These are phyloP conservation scores for Angomonas ambiguus DNA, from an alignment of 208 protist genomes.

Conservation along the genomic window DNA sequence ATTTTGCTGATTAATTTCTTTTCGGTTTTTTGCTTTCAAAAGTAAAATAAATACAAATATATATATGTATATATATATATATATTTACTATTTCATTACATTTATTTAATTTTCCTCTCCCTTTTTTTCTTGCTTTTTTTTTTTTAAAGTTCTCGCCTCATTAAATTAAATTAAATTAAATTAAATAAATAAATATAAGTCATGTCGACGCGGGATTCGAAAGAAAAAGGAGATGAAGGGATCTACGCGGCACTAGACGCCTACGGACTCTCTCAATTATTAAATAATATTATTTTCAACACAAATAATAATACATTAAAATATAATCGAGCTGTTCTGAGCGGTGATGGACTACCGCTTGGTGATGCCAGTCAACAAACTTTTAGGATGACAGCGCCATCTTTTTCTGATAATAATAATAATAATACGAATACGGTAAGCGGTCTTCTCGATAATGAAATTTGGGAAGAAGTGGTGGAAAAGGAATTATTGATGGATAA, in stretches of 20 bases:
- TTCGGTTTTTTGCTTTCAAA: too few relatives aligned
- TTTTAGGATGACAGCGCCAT: too few relatives aligned
- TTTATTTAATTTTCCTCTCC: slow-evolving; percentile 10
- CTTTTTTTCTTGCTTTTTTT: slow-evolving; percentile 12
- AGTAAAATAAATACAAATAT: slow-evolving; percentile 7
- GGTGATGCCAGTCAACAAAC: too few relatives aligned
- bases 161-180: not conserved
- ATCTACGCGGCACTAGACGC: slow-evolving; percentile 74
- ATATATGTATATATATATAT: not conserved
- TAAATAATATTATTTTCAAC: slow-evolving; percentile 23
- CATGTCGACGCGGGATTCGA: slow-evolving; percentile 30
- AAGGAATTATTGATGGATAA: too few relatives aligned
- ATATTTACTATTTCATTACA: not conserved
- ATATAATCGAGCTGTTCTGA: not conserved
- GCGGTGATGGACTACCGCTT: not conserved
- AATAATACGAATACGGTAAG: too few relatives aligned
- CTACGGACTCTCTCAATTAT: slow-evolving; percentile 43
- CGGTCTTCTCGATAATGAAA: too few relatives aligned
- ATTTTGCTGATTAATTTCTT: too few relatives aligned
- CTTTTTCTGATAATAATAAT: slow-evolving; percentile 2
- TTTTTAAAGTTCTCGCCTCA: slow-evolving; percentile 2
- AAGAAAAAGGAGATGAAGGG: slow-evolving; percentile 68
- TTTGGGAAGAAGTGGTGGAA: too few relatives aligned
- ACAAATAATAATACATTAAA: not conserved
- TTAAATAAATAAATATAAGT: not conserved